phyloP scores from a whole-genome alignment of 768 basidiomycete species.

The Grammothele lineata region DNA sequence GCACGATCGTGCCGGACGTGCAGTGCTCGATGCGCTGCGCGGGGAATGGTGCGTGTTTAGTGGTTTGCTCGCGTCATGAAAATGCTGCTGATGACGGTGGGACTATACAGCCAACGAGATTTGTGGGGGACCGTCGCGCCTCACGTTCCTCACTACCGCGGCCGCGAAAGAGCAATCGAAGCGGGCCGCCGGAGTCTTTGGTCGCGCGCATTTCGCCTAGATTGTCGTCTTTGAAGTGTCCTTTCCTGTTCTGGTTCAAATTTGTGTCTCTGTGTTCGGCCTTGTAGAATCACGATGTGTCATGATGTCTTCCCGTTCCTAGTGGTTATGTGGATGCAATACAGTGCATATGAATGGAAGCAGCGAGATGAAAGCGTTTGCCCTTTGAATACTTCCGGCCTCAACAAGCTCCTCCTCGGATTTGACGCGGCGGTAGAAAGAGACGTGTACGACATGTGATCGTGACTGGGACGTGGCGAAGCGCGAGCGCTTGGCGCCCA shows the following conservation, averaged over 20 bases:
- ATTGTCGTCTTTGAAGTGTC: not conserved
- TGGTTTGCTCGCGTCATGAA: too few relatives aligned
- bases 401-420: too few relatives aligned
- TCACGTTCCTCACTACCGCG: slow-evolving; percentile 12
- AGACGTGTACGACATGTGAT: too few relatives aligned
- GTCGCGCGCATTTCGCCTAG: not conserved
- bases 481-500: too few relatives aligned
- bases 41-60: slow-evolving; percentile 17
- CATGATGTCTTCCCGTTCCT: not conserved
- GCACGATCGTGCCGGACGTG: slow-evolving; percentile 13
- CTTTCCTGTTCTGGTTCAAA: not conserved
- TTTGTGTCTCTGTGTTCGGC: not conserved
- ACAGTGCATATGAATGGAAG: not conserved
- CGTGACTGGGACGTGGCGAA: too few relatives aligned
- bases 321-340: not conserved
- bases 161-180: too few relatives aligned
- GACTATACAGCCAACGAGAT: slow-evolving; percentile 12
- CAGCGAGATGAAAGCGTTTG: too few relatives aligned
- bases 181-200: not conserved
- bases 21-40: slow-evolving; percentile 22
- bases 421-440: too few relatives aligned
- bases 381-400: too few relatives aligned
- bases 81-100: not conserved
- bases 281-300: not conserved
- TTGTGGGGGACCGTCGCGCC: slow-evolving; percentile 21